A percentile compares a stretch with the other conserved stretches of the same genome.
These are phyloP conservation scores for Heliosperma pusillum DNA, from an alignment of 148 eudicot species.

Conservation along the genomic window DNA sequence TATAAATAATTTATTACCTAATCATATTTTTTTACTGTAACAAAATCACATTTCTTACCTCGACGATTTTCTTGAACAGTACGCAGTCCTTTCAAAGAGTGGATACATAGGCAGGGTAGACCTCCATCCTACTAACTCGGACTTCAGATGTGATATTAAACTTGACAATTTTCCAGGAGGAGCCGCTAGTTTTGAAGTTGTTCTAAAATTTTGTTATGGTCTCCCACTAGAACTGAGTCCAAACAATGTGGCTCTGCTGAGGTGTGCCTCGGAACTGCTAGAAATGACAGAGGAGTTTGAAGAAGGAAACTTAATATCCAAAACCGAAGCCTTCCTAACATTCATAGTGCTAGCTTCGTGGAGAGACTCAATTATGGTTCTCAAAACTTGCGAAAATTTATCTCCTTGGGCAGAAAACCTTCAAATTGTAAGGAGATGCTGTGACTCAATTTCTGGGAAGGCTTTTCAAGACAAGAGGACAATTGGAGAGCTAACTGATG, in stretches of 20 bases:
- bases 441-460: conserved; percentile 62
- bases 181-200: conserved; percentile 42
- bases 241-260: conserved; percentile 48
- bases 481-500: conserved; percentile 18
- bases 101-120: conserved; percentile 49
- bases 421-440: conserved; percentile 67
- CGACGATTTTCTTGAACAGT: conserved; percentile 38
- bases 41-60: not conserved
- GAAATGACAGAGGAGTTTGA: conserved; percentile 78
- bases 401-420: conserved; percentile 80
- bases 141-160: conserved; percentile 37
- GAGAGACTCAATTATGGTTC: conserved; percentile 59
- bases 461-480: conserved; percentile 36
- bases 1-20: not conserved
- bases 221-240: conserved; percentile 48
- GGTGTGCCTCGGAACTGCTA: conserved; percentile 68
- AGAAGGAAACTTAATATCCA: conserved; percentile 64
- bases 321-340: conserved; percentile 64
- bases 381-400: conserved; percentile 53
- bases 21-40: not conserved
- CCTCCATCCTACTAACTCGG: conserved; percentile 33
- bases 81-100: conserved; percentile 54
- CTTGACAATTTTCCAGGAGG: conserved; percentile 70
- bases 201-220: conserved; percentile 58
- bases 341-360: conserved; percentile 64